Percentiles rank a stretch among this genome's conserved stretches.
Evolutionary conservation across 345 rosid genomes (phyloP).

Genomic region (Ailanthus altissimus): DNA sequence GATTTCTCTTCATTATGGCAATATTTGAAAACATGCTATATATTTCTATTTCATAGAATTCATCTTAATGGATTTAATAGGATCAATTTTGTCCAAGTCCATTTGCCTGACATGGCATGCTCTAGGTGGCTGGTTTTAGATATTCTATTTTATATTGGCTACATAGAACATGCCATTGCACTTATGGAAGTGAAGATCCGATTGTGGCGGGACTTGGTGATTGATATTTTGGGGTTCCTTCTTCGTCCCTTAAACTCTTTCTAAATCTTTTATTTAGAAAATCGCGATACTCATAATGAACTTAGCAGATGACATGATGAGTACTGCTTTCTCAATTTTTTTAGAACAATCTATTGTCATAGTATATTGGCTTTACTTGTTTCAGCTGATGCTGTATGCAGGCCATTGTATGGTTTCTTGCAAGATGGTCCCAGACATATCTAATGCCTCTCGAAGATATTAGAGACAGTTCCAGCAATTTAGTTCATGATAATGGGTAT

Average conservation of each 20-base stretch:
- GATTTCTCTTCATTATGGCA: background rate
- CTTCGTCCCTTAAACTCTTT: background rate
- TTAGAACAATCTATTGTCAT: constrained; percentile 2
- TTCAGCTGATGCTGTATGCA: constrained; percentile 33
- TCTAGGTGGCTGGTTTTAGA: background rate
- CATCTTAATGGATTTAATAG: background rate
- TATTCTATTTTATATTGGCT: background rate
- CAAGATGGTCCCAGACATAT: constrained; percentile 92
- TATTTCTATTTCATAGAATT: background rate
- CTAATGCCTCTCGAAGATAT: constrained; percentile 68
- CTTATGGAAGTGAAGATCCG: background rate
- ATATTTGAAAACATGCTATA: background rate
- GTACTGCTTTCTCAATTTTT: background rate
- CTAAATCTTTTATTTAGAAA: background rate
- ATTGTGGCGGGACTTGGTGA: background rate
- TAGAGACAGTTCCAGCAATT: constrained; percentile 43
- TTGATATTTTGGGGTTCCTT: background rate
- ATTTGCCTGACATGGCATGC: background rate
- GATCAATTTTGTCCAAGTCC: constrained; percentile 9
- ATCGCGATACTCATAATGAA: background rate
- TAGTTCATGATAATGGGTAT: constrained; percentile 38
- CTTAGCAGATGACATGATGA: background rate
- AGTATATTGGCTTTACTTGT: constrained; percentile 7
- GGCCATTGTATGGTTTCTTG: constrained; percentile 98
- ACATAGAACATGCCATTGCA: background rate